Base-by-base conservation (phyloP, 1,139 yeast genomes). In the Geotrichum fermentans region DNA sequence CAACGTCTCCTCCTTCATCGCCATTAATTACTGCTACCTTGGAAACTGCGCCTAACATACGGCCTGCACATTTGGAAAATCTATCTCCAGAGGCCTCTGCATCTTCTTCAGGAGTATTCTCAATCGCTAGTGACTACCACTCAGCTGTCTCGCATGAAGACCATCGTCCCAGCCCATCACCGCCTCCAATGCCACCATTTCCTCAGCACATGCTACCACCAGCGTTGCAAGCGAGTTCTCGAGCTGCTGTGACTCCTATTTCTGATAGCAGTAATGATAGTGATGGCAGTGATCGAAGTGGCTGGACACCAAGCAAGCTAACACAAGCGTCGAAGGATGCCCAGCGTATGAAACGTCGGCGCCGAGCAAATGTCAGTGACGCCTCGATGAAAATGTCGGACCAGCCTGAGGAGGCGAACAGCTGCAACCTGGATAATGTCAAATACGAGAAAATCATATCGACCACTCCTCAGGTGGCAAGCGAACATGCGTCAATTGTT, bases 401-500 rank as follows among this genome's bases (percentile, higher is more conserved):
- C n/a, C n/a, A n/a, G n/a, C n/a, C n/a, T 6, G 28, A 24, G 28
- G 28, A 24, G 28, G 35, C 43, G 1, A 40, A 21, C 22, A 40
- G 43, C 43, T 26, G 35, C 4, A 8, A 17, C 17, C 16, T 45
- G 37, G 18, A 20, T 10, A 45, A 28, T 22, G 35, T 40, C 20
- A 40, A 40, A 24, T 40, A 35, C 28, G 49, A 40, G 18, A 45
- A 40, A 21, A 22, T 42, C 11, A 22, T 42, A 13, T 40, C 44
- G 13, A 21, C 45, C 4, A n/a, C 5, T 8, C 33, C 47, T 2
- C 34, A 43, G 11, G 40, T 47, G 7, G 34, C 38, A n/a, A 39
- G 46, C 22, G 52, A 41, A 33, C 52, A 45, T 22, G 52, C 52
- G 3, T 45, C 50, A 4, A 45, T 49, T 33, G 44, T 49, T n/a